These are phyloP conservation scores for Crithidia fasciculata DNA, from an alignment of 208 protist species.

Conservation along the genomic window DNA sequence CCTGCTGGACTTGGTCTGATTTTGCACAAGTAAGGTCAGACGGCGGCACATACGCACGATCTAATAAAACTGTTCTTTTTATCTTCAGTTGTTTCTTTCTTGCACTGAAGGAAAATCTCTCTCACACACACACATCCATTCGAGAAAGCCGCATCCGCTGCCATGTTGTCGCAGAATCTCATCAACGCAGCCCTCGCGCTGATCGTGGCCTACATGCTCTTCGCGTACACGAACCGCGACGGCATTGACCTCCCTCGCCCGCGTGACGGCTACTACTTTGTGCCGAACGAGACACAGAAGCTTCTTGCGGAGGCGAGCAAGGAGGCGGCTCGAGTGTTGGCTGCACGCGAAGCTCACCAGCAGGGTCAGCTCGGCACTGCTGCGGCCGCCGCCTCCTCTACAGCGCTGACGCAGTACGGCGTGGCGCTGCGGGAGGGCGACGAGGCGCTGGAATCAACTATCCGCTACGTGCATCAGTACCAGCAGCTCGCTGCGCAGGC, in stretches of 20 bases:
- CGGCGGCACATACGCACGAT: too few relatives aligned
- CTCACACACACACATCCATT: too few relatives aligned
- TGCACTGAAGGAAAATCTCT: too few relatives aligned
- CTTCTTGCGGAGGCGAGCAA: slow-evolving; percentile 33
- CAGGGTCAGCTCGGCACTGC: slow-evolving; percentile 7
- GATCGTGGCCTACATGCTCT: slow-evolving; percentile 32
- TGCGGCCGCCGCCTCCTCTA: not conserved
- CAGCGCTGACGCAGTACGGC: slow-evolving; percentile 21
- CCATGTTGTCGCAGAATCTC: slow-evolving; percentile 19
- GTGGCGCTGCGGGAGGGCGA: slow-evolving; percentile 35
- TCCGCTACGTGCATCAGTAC: slow-evolving; percentile 36
- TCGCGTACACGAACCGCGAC: slow-evolving; percentile 25
- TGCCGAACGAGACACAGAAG: slow-evolving; percentile 34
- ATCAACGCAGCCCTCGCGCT: slow-evolving; percentile 17
- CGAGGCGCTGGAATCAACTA: slow-evolving; percentile 28
- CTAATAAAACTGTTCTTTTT: not conserved
- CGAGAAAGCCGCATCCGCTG: not conserved
- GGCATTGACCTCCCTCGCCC: slow-evolving; percentile 22
- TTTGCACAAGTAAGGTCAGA: too few relatives aligned
- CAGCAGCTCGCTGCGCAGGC: slow-evolving; percentile 2
- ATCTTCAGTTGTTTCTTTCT: slow-evolving; percentile 8
- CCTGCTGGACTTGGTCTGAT: too few relatives aligned
- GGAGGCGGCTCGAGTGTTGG: slow-evolving; percentile 31
- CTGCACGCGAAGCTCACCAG: slow-evolving; percentile 13
- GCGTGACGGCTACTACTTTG: slow-evolving; percentile 27